A percentile compares a stretch with the other conserved stretches of the same genome.
phyloP scores from a whole-genome alignment of 1,284 basidiomycete species.

The Flammula alnicola region DNA sequence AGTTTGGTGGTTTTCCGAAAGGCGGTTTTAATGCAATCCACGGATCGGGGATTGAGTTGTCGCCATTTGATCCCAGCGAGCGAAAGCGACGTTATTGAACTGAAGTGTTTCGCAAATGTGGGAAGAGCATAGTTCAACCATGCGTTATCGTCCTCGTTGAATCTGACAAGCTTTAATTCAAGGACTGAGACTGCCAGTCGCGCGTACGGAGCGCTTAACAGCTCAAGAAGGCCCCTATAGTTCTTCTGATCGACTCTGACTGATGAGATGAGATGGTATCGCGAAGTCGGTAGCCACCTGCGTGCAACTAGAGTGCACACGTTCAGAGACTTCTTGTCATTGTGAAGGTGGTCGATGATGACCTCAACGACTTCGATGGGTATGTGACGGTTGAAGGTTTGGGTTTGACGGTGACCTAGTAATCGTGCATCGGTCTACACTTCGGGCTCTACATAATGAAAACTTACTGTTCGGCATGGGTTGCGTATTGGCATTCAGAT shows the following conservation, averaged over 20 bases:
- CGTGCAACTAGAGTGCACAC: slow-evolving; percentile 13
- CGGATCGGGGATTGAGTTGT: slow-evolving; percentile 2
- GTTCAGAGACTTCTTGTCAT: slow-evolving; percentile 12
- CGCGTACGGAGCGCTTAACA: neutral
- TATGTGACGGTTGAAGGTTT: no score
- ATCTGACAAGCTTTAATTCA: neutral
- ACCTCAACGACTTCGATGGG: slow-evolving; percentile 18
- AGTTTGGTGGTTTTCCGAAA: neutral
- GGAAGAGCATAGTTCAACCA: no score
- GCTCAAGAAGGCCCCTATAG: neutral
- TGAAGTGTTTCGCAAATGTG: neutral
- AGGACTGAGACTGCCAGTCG: neutral
- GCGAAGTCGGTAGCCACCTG: slow-evolving; percentile 13
- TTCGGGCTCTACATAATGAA: no score
- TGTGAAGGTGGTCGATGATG: slow-evolving; percentile 17
- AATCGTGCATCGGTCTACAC: no score
- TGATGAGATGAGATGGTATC: slow-evolving; percentile 11
- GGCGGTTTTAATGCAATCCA: no score
- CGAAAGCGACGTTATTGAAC: neutral
- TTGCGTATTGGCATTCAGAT: no score
- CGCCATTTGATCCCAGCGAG: neutral
- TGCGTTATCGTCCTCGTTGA: no score
- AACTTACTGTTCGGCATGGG: no score
- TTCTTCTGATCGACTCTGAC: neutral
- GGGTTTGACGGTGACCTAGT: no score